phyloP scores from a whole-genome alignment of 2,329 filamentous ascomycete genomes.

The Aspergillus transmontanensis region DNA sequence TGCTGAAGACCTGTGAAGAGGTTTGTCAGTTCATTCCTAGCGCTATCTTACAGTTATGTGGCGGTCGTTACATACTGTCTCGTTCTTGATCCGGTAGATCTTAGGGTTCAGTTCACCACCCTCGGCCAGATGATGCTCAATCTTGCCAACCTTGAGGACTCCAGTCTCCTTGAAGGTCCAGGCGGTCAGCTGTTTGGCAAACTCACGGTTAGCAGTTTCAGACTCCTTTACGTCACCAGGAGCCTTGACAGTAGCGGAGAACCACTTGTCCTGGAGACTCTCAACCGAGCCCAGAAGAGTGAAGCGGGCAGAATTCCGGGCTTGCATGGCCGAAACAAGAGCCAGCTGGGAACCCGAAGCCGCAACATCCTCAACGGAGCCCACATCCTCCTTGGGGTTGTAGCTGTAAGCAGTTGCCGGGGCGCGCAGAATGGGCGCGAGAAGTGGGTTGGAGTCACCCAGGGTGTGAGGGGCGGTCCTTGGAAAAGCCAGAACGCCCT shows the following conservation, averaged over 20 bases:
- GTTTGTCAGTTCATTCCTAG: conserved; percentile 28
- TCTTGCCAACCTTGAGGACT: conserved; percentile 78
- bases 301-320: conserved; percentile 89
- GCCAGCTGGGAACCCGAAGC: conserved; percentile 81
- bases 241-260: conserved; percentile 73
- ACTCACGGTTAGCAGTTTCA: conserved; percentile 77
- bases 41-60: not conserved
- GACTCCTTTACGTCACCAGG: conserved; percentile 56
- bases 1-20: conserved; percentile 69
- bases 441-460: conserved; percentile 71
- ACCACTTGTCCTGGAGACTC: conserved; percentile 86
- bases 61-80: conserved; percentile 71
- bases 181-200: conserved; percentile 80
- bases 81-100: conserved; percentile 95
- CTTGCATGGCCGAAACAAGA: conserved; percentile 84
- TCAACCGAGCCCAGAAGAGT: conserved; percentile 83
- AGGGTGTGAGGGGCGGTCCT: conserved; percentile 78
- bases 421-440: conserved; percentile 80
- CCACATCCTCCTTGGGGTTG: conserved; percentile 83
- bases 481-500: conserved; percentile 76
- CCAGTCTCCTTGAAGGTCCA: conserved; percentile 97
- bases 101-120: conserved; percentile 69
- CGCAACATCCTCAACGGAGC: conserved; percentile 76
- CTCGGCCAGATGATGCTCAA: conserved; percentile 71
- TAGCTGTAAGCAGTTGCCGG: conserved; percentile 88